Evolutionary conservation across 1,139 yeast genomes (phyloP).

Genomic region (Hemisphaericaspora xylanilytica): DNA sequence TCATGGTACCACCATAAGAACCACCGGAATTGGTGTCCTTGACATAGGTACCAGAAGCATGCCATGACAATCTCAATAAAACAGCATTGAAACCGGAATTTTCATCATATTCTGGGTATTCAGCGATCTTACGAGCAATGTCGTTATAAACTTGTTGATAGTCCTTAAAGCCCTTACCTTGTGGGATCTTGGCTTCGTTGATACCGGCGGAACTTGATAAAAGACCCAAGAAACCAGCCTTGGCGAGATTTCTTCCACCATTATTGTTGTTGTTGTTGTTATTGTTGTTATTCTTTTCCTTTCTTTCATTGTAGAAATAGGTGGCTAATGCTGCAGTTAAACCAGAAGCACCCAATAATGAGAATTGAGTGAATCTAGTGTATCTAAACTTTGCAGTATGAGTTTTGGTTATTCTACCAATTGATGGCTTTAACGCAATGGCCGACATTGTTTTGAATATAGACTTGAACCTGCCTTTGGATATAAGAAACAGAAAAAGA

Average conservation of each 20-base stretch:
- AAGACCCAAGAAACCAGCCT: constrained; percentile 12
- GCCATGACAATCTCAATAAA: constrained; percentile 74
- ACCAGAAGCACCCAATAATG: constrained; percentile 22
- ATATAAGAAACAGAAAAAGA: neutral
- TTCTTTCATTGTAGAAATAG: constrained; percentile 13
- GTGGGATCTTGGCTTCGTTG: constrained; percentile 24
- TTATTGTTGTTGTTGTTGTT: constrained; percentile 14
- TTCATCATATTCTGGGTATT: constrained; percentile 73
- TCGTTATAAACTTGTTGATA: constrained; percentile 80
- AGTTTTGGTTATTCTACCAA: constrained; percentile 8
- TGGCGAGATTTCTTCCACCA: constrained; percentile 10
- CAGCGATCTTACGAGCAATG: constrained; percentile 70
- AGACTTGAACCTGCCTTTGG: constrained; percentile 9
- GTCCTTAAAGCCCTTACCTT: constrained; percentile 43
- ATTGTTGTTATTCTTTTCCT: constrained; percentile 12
- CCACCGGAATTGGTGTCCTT: constrained; percentile 66
- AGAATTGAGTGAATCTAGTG: constrained; percentile 6
- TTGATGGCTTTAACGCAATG: constrained; percentile 12
- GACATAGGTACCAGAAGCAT: constrained; percentile 67
- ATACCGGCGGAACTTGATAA: constrained; percentile 23
- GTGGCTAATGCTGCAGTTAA: constrained; percentile 23
- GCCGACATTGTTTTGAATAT: too few species aligned
- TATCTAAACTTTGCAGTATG: constrained; percentile 6
- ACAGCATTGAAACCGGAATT: constrained; percentile 67
- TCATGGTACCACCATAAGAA: constrained; percentile 81